Percentiles rank a stretch among this genome's conserved stretches.
phyloP scores from a whole-genome alignment of 2,329 filamentous ascomycete genomes.

The Cercospora canescens region DNA sequence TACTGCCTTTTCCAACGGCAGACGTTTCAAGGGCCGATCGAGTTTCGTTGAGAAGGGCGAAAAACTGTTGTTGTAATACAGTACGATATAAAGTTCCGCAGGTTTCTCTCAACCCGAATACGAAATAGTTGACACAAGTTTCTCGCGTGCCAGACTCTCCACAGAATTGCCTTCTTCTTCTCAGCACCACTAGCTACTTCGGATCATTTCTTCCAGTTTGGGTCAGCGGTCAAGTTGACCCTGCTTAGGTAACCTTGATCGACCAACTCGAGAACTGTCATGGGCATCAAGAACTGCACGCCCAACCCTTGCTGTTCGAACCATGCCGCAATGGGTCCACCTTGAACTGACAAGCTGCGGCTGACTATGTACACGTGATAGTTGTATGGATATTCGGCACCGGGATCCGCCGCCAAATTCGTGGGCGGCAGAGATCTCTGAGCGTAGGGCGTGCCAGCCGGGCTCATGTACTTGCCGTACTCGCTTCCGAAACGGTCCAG shows the following conservation, averaged over 20 bases:
- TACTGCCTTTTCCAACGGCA: conserved; percentile 43
- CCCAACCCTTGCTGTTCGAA: conserved; percentile 13
- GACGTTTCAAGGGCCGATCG: conserved; percentile 27
- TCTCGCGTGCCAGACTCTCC: background rate
- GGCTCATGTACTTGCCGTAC: conserved; percentile 9
- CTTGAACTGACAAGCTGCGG: conserved; percentile 5
- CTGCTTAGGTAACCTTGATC: conserved; percentile 10
- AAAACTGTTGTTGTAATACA: background rate
- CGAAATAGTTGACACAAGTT: background rate
- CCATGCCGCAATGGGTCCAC: conserved; percentile 8
- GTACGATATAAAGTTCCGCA: background rate
- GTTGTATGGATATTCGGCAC: conserved; percentile 11
- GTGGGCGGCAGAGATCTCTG: conserved; percentile 8
- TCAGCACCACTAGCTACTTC: background rate
- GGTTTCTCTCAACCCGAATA: background rate
- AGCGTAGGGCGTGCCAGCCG: conserved; percentile 7
- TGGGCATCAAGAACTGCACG: conserved; percentile 12
- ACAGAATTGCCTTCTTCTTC: background rate
- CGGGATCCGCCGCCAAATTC: conserved; percentile 8
- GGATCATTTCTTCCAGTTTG: conserved; percentile 1
- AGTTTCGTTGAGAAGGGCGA: background rate
- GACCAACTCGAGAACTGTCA: conserved; percentile 1
- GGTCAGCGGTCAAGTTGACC: conserved; percentile 12
- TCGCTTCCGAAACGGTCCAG: conserved; percentile 16
- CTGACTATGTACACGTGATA: conserved; percentile 13